Base-by-base conservation (phyloP, 2,329 filamentous ascomycete species). In the Ceratocystis cacaofunesta region DNA sequence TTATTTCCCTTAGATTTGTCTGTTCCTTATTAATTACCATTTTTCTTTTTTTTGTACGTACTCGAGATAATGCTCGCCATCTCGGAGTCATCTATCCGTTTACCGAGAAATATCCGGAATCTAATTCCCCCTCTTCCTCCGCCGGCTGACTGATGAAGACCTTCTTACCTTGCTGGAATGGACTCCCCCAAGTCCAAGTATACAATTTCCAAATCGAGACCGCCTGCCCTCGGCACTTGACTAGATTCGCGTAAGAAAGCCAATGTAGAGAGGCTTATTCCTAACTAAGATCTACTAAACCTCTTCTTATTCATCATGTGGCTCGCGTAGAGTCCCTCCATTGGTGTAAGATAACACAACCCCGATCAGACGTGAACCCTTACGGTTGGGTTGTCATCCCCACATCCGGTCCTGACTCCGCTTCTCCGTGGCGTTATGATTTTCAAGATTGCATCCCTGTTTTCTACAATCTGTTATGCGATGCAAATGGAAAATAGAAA, bases 371-470 rank as follows among this genome's bases (percentile, higher is more conserved):
- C 15, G 8, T n/a, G 55, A 36, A 36, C 55, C 28, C 55, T 58
- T 36, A 57, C 28, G 30, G 17, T 6, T 46, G 6, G 7, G 22
- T 10, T 30, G 22, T 2, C 46, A 48, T 62, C 61, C 61, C 61
- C 61, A 62, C 41, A 62, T 15, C 61, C 61, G 61, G 46, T 5
- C 19, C 43, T 46, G 36, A 46, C 60, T 62, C 61, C 61, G 61
- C 61, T 62, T 50, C 61, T 62, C 61, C 61, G 61, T 62, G 6
- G 12, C n/a, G 17, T 25, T 12, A 5, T 15, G 1, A 4, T 41
- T 41, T 41, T 41, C 3, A 4, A 15, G 12, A 41, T 41, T 41
- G 36, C 19, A n/a, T 32, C 17, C 12, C 50, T 30, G 25, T 10
- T 7, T 58, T 32, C 15, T 25, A 28, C 48, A 25, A 25, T 15